phyloP scores from a whole-genome alignment of 306 rosid species.

The Canavalia gladiata region DNA sequence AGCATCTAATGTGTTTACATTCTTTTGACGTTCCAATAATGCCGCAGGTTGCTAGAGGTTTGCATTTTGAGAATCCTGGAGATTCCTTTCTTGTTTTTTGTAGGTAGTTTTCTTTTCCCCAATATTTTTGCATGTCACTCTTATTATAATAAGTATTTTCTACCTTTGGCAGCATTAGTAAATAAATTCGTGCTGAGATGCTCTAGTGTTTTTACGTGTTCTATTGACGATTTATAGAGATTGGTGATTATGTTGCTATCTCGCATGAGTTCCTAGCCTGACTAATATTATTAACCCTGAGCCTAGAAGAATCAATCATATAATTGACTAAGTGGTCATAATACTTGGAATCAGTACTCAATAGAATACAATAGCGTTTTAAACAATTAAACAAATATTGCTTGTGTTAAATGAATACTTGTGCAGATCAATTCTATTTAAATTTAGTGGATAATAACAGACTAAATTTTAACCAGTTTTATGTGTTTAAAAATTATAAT shows the following conservation, averaged over 20 bases:
- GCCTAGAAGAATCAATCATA: neutral
- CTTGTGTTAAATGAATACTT: no score
- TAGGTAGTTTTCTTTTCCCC: constrained; percentile 8
- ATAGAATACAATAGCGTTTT: no score
- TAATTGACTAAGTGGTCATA: neutral
- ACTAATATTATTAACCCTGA: neutral
- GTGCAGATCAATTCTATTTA: no score
- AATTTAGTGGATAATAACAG: no score
- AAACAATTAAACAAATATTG: no score
- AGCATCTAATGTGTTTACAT: constrained; percentile 27
- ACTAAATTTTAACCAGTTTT: no score
- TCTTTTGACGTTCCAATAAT: constrained; percentile 40
- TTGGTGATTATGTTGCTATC: constrained; percentile 7
- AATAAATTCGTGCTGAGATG: constrained; percentile 30
- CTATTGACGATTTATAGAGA: neutral
- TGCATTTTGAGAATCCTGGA: constrained; percentile 26
- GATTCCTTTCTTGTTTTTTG: neutral
- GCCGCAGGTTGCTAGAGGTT: constrained; percentile 14
- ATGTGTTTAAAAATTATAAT: no score
- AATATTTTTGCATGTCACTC: constrained; percentile 15
- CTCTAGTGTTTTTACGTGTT: neutral
- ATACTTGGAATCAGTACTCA: no score
- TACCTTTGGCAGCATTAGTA: constrained; percentile 25
- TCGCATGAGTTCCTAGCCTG: neutral
- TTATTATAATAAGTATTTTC: constrained; percentile 28